Conservation (phyloP, 192 early-diverging fungal species). For the Podila epigama region DNA sequence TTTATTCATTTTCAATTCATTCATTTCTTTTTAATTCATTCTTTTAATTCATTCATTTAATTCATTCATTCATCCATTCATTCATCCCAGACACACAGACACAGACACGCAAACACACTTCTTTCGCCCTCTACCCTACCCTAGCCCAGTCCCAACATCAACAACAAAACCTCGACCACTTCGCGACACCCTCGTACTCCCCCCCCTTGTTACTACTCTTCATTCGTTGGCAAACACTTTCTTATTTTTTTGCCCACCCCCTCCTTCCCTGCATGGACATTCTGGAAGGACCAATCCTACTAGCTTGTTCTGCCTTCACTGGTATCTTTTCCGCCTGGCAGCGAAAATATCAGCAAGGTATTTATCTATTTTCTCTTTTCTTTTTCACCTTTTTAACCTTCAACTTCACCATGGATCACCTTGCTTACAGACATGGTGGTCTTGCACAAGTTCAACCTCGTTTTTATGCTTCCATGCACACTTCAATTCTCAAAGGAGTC, state of each 20-base stretch:
- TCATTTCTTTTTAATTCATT: neutral
- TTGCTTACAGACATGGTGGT: neutral
- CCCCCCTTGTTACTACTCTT: neutral
- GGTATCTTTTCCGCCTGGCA: conserved; percentile 27
- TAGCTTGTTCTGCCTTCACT: conserved; percentile 31
- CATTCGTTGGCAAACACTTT: neutral
- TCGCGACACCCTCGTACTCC: neutral
- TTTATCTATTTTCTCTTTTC: neutral
- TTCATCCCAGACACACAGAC: neutral
- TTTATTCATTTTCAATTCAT: neutral
- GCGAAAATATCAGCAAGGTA: conserved; percentile 43
- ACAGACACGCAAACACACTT: neutral
- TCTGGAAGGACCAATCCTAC: conserved; percentile 35
- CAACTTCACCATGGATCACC: neutral
- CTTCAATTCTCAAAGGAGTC: too few relatives aligned
- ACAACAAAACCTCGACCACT: too few relatives aligned
- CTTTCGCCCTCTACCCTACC: neutral
- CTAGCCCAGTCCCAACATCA: too few relatives aligned
- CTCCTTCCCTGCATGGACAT: conserved; percentile 29
- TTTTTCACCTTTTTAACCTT: neutral
- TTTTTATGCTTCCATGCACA: too few relatives aligned
- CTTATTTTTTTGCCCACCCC: neutral
- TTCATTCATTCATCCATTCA: neutral
- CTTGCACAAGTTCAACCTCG: too few relatives aligned
- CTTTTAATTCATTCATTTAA: neutral